These are phyloP conservation scores for Hyaloscypha bicolor DNA, from an alignment of 495 filamentous ascomycete species.

Conservation along the genomic window DNA sequence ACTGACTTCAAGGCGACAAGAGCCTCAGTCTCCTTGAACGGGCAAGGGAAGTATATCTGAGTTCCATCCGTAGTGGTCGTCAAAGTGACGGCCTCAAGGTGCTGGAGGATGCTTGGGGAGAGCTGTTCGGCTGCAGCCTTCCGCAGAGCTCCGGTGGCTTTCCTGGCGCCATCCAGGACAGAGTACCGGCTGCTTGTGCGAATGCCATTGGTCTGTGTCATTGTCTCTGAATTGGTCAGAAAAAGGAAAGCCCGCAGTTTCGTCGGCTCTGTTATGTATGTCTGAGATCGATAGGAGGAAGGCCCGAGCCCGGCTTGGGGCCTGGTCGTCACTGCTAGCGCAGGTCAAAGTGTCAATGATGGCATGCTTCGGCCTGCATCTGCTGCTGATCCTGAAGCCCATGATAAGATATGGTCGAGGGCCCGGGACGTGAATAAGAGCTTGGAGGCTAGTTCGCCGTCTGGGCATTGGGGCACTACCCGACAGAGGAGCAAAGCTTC, in stretches of 20 bases:
- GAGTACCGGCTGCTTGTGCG: slow-evolving; percentile 21
- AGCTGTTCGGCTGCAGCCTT: slow-evolving; percentile 32
- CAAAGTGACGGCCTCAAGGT: slow-evolving; percentile 35
- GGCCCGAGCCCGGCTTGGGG: neutral
- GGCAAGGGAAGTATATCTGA: slow-evolving; percentile 56
- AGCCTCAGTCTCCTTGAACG: slow-evolving; percentile 72
- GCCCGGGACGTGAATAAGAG: neutral
- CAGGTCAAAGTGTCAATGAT: neutral
- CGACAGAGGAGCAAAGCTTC: neutral
- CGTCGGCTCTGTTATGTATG: neutral
- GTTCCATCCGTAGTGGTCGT: slow-evolving; percentile 32
- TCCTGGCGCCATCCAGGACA: slow-evolving; percentile 21
- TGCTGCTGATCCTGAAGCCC: neutral
- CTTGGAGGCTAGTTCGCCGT: neutral
- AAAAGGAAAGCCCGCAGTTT: neutral
- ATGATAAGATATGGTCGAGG: neutral
- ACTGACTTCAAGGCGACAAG: slow-evolving; percentile 68
- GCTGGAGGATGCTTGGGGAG: slow-evolving; percentile 32
- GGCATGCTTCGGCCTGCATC: neutral
- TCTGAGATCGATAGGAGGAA: neutral
- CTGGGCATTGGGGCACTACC: neutral
- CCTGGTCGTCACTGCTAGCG: neutral
- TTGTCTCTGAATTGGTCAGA: neutral
- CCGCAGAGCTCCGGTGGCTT: slow-evolving; percentile 16
- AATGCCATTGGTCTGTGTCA: slow-evolving; percentile 14